Conservation (phyloP, 2,329 filamentous ascomycete genomes). For the Fusarium sterilihyphosum region DNA sequence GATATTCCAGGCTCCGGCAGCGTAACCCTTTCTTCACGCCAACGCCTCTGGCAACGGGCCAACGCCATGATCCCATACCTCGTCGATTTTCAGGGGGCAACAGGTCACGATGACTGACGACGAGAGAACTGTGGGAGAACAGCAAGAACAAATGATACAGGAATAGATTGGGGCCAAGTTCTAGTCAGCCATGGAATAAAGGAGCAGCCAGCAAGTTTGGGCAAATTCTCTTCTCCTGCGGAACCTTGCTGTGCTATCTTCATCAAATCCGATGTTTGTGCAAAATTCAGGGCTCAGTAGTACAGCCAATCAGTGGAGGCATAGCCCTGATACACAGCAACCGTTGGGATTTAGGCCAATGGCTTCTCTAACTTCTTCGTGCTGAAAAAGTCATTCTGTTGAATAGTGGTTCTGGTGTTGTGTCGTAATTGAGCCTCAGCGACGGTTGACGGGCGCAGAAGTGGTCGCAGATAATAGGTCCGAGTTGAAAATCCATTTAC, state of each 20-base stretch:
- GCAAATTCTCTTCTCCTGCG: neutral
- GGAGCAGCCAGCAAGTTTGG: neutral
- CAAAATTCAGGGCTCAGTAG: neutral
- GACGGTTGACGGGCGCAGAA: conserved; percentile 37
- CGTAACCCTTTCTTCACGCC: conserved; percentile 31
- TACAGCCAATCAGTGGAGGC: conserved; percentile 1
- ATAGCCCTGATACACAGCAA: neutral
- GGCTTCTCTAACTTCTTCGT: neutral
- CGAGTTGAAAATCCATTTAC: conserved; percentile 59
- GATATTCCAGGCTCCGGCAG: conserved; percentile 22
- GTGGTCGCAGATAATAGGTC: conserved; percentile 36
- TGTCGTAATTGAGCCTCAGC: conserved; percentile 11
- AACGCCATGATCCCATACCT: conserved; percentile 35
- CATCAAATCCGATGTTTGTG: conserved; percentile 8
- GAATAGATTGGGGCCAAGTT: neutral
- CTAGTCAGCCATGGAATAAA: neutral
- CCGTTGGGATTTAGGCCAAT: neutral
- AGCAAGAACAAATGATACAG: conserved; percentile 20
- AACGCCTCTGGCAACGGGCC: conserved; percentile 31
- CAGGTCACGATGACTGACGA: conserved; percentile 15
- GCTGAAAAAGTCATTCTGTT: neutral
- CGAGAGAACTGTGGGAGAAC: conserved; percentile 16
- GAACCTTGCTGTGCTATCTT: conserved; percentile 10
- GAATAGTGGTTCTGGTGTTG: neutral
- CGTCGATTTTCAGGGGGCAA: conserved; percentile 19